phyloP scores from a whole-genome alignment of 202 grass and related monocot species.

The Setaria viridis region DNA sequence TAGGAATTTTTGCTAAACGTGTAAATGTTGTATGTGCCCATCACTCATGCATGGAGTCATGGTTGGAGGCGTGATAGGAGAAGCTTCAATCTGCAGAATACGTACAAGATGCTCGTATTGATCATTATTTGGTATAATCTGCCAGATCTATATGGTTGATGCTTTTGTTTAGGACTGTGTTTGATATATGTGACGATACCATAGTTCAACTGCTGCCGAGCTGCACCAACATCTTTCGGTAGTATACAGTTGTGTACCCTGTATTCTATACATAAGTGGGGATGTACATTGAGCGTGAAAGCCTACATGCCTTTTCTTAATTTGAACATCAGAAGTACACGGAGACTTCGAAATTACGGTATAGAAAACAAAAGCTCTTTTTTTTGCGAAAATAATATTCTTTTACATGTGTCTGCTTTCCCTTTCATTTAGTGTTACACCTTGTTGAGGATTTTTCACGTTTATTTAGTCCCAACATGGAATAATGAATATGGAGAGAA shows the following conservation, averaged over 20 bases:
- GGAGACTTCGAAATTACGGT: no score
- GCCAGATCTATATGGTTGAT: background rate
- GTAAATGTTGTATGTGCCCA: no score
- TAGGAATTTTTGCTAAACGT: background rate
- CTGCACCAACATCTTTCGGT: background rate
- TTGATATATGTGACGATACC: background rate
- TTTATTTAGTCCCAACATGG: no score
- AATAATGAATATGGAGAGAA: background rate
- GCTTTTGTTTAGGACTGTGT: background rate
- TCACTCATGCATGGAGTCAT: no score
- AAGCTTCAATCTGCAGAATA: conserved; percentile 3
- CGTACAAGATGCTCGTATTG: background rate
- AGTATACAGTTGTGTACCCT: background rate
- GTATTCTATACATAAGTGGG: background rate
- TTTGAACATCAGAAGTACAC: no score
- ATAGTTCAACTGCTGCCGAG: background rate
- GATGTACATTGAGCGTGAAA: background rate
- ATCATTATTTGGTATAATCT: background rate
- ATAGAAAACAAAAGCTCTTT: no score
- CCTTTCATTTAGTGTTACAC: no score
- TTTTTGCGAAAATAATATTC: background rate
- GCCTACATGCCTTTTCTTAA: background rate
- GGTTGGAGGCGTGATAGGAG: background rate
- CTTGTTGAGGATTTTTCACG: no score
- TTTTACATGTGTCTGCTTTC: no score